Percentiles rank a stretch among this genome's conserved stretches.
Conservation (phyloP, 768 basidiomycete species). For the Suillus fuscotomentosus region DNA sequence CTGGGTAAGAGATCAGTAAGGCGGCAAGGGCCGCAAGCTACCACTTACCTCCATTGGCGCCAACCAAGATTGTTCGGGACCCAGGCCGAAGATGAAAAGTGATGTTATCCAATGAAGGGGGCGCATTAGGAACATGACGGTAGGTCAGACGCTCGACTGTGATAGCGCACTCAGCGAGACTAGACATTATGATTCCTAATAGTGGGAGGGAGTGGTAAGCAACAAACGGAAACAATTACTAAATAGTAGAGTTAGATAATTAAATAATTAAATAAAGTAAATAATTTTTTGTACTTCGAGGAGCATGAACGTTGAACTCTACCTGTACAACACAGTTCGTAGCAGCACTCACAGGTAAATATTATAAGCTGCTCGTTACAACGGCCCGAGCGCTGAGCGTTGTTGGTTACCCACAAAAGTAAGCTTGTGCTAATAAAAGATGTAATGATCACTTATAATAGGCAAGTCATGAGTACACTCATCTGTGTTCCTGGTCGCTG, state of each 20-base stretch:
- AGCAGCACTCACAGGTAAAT: too few species aligned
- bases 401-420: not conserved
- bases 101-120: constrained; percentile 63
- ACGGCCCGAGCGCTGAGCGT: too few species aligned
- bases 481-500: not conserved
- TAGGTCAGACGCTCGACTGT: constrained; percentile 57
- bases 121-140: constrained; percentile 39
- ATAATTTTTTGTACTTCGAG: too few species aligned
- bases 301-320: too few species aligned
- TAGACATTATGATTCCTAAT: not conserved
- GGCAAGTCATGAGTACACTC: not conserved
- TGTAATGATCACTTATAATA: not conserved
- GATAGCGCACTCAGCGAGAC: constrained; percentile 16
- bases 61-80: constrained; percentile 82
- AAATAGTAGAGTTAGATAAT: too few species aligned
- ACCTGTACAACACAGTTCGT: too few species aligned
- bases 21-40: not conserved
- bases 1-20: constrained; percentile 32
- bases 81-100: constrained; percentile 67
- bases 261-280: too few species aligned
- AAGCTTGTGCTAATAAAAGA: not conserved
- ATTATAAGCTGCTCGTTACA: too few species aligned
- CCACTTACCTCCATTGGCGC: constrained; percentile 87
- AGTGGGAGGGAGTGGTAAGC: not conserved
- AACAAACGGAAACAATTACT: too few species aligned